Base-by-base conservation (phyloP, 2,329 filamentous ascomycete species). In the Scolecobasidium constrictum region DNA sequence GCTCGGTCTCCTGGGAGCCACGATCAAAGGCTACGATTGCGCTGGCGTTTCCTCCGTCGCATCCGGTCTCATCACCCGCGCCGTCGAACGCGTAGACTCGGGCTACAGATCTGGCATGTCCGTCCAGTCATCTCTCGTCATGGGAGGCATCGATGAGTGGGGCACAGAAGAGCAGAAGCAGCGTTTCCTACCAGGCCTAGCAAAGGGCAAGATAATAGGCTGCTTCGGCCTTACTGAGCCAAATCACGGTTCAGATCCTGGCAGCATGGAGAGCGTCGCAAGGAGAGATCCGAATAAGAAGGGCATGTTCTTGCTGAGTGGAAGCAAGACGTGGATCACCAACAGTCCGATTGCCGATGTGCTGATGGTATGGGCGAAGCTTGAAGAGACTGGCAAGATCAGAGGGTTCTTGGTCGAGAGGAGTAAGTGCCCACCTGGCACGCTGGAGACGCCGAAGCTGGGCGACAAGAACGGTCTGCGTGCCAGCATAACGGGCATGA, bases 401-500 rank as follows among this genome's bases (percentile, higher is more conserved):
- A 77, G 85, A 38, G 92, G 92, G 0, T 98, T 96, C 64, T 64
- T 95, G 38, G 73, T 98, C 22, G 87, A 98, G 64, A 76, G 90
- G 51, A 77, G 78, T 52, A 74, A 86, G 52, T 94, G 88, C 56
- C 88, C 88, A 2, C 71, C 85, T 0, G 90, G 92, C 2, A 93
- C 88, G 1, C 71, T 98, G 12, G 86, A 92, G 61, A 98, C 92
- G 4, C 92, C 92, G 1, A 68, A 83, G 11, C 82, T 98, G 61
- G 93, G 93, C 69, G 78, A 96, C 68, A 98, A 98, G 74, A 95
- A 84, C 48, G 92, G 88, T 2, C 76, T 98, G 22, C 75, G 92
- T 46, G 92, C 92, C 11, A 94, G 86, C 11, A 83, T 95, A 49
- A 98, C 92, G 1, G 92, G 92, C 45, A 96, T 96, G 92, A 95